Base-by-base conservation (phyloP, 345 rosid species). In the Melastoma malabathricum region DNA sequence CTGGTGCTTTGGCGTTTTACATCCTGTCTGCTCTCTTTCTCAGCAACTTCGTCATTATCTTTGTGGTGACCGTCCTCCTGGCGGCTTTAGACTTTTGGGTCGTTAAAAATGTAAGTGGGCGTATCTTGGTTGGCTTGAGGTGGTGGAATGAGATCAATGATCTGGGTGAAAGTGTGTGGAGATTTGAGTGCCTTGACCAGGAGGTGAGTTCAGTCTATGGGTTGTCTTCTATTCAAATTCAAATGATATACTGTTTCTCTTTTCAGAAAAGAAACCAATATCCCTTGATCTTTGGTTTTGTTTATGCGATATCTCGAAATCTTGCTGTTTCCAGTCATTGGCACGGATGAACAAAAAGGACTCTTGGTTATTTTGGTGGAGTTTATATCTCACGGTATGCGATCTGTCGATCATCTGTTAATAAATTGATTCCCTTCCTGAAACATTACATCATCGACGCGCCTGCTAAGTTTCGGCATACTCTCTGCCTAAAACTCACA, bases 121-220 rank as follows among this genome's bases (percentile, higher is more conserved):
- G 99, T 45, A 93, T 93, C 46, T 75, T 93, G 51, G 99, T 93
- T 55, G 99, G 99, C 60, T 72, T 93, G 67, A 81, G 99, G 75
- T 93, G 99, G 99, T 93, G 99, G 99, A 93, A 93, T 50, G 99
- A 93, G 79, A 88, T 88, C 54, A 68, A 93, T 72, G 95, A 93
- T 66, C 74, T 83, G 54, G 99, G 90, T 51, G 99, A 93, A 77
- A 93, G 99, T 52, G 95, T 93, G 4, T 88, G 98, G 97, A 84
- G 65, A 63, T 93, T 88, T 50, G 99, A 93, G 71, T 85, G 84
- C 64, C 99, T 88, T 65, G 99, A 88, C 63, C 97, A 88, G 64
- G 99, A 93, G 84, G 99, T 93, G 72, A 54, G 83, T 18, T 31
- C 48, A 50, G 53, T 27, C 31, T 3, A 27, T 27, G 31, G 31